Percentiles rank a stretch among this genome's conserved stretches.
phyloP scores from a whole-genome alignment of 1,284 basidiomycete species.

The Leccinum angustisporum region DNA sequence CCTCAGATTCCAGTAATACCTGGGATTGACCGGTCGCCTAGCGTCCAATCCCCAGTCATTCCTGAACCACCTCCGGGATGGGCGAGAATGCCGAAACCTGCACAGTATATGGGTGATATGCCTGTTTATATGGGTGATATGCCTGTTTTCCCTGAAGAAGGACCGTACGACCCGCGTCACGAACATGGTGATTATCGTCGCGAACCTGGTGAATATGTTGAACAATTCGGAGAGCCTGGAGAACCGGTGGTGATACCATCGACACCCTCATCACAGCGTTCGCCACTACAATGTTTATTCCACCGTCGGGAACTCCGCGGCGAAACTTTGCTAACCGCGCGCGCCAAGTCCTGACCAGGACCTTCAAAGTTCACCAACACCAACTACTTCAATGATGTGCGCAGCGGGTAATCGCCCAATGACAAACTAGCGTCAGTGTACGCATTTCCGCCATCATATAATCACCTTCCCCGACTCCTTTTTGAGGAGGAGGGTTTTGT shows the following conservation, averaged over 20 bases:
- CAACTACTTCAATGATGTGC: no score
- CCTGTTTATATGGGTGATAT: conserved; percentile 15
- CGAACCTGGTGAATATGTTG: no score
- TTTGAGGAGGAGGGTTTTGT: no score
- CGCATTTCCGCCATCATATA: no score
- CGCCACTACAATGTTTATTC: conserved; percentile 15
- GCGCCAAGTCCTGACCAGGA: no score
- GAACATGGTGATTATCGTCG: conserved; percentile 5
- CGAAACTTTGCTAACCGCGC: no score
- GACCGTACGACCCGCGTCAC: conserved; percentile 10
- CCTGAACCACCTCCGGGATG: conserved; percentile 20
- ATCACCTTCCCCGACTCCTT: no score
- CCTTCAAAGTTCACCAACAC: no score
- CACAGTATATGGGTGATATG: conserved; percentile 5
- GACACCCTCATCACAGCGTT: conserved; percentile 17
- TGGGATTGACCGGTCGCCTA: conserved; percentile 15
- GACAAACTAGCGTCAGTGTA: no score
- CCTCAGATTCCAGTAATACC: conserved; percentile 31
- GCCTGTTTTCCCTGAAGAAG: conserved; percentile 22
- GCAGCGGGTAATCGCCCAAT: no score
- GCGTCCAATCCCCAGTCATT: conserved; percentile 23
- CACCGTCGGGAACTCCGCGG: conserved; percentile 13
- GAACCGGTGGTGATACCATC: conserved; percentile 26
- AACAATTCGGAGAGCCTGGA: conserved; percentile 13
- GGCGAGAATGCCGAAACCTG: conserved; percentile 32